These are phyloP conservation scores for Alternaria triticimaculans DNA, from an alignment of 2,329 filamentous ascomycete genomes.

Conservation along the genomic window DNA sequence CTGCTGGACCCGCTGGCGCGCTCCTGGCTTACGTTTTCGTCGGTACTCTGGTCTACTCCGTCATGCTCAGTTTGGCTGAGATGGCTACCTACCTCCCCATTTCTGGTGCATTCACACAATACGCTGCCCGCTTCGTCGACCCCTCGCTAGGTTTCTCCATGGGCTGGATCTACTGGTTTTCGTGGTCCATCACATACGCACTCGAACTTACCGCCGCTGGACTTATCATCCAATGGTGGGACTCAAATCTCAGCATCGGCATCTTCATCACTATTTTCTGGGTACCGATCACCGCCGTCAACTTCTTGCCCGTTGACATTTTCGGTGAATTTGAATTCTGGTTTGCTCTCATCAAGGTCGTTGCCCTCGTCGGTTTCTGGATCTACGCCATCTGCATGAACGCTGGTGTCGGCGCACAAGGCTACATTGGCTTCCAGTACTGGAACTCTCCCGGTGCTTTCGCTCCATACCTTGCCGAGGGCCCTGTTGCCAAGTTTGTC, in stretches of 20 bases:
- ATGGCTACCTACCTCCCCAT: constrained; percentile 82
- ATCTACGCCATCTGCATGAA: constrained; percentile 79
- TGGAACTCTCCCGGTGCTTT: constrained; percentile 75
- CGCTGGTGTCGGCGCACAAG: constrained; percentile 69
- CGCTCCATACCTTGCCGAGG: constrained; percentile 67
- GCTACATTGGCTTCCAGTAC: constrained; percentile 76
- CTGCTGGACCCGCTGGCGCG: constrained; percentile 57
- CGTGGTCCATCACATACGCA: constrained; percentile 75
- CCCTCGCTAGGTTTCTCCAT: constrained; percentile 76
- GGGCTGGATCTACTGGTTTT: constrained; percentile 86
- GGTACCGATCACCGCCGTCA: constrained; percentile 70
- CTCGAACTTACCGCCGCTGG: constrained; percentile 76
- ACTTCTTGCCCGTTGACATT: constrained; percentile 73
- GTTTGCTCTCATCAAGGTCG: constrained; percentile 77
- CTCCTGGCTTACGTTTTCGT: constrained; percentile 59
- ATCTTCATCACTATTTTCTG: constrained; percentile 79
- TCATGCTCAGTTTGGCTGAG: constrained; percentile 71
- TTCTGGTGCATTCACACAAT: constrained; percentile 76
- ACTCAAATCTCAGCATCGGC: constrained; percentile 65
- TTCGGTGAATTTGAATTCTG: constrained; percentile 83
- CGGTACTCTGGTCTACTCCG: constrained; percentile 74
- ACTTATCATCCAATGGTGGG: constrained; percentile 79
- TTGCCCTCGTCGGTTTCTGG: constrained; percentile 77
- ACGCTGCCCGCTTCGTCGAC: constrained; percentile 77
- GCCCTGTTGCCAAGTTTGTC: constrained; percentile 66